These are phyloP conservation scores for Talaromyces amestolkiae DNA, from an alignment of 2,329 filamentous ascomycete species.

Conservation along the genomic window DNA sequence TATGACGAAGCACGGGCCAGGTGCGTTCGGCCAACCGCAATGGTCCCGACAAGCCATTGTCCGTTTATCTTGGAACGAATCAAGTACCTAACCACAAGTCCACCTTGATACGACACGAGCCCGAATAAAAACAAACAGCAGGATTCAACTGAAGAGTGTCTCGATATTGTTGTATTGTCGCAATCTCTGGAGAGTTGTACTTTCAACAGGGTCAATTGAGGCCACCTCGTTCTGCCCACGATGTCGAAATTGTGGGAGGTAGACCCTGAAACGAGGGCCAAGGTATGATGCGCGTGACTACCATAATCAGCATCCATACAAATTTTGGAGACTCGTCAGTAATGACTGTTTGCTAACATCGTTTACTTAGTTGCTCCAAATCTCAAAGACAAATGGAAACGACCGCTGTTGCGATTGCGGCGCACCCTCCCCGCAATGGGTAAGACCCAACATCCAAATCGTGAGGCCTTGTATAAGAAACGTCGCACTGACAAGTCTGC, in stretches of 20 bases:
- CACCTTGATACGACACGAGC: background rate
- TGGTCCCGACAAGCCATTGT: constrained; percentile 20
- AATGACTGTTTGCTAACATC: background rate
- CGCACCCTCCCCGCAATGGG: constrained; percentile 97
- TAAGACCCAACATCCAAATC: constrained; percentile 34
- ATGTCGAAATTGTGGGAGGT: constrained; percentile 94
- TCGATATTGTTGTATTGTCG: no score
- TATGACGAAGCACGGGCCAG: constrained; percentile 27
- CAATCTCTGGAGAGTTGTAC: background rate
- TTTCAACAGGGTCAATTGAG: background rate
- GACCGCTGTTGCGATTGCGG: constrained; percentile 91
- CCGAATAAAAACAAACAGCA: background rate
- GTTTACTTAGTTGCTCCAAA: constrained; percentile 69
- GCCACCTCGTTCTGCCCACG: constrained; percentile 14
- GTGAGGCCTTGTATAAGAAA: background rate
- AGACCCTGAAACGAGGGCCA: constrained; percentile 92
- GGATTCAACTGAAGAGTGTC: background rate
- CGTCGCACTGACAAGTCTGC: background rate
- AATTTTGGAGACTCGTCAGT: background rate
- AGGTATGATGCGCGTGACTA: constrained; percentile 57
- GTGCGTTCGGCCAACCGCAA: constrained; percentile 5
- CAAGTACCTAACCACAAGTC: constrained; percentile 35
- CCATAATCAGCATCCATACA: background rate
- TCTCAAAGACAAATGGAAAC: constrained; percentile 88
- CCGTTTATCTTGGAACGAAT: constrained; percentile 42